Percentiles rank a stretch among this genome's conserved stretches.
These are phyloP conservation scores for Thermothelomyces thermophilus DNA, from an alignment of 2,329 filamentous ascomycete genomes.

Conservation along the genomic window DNA sequence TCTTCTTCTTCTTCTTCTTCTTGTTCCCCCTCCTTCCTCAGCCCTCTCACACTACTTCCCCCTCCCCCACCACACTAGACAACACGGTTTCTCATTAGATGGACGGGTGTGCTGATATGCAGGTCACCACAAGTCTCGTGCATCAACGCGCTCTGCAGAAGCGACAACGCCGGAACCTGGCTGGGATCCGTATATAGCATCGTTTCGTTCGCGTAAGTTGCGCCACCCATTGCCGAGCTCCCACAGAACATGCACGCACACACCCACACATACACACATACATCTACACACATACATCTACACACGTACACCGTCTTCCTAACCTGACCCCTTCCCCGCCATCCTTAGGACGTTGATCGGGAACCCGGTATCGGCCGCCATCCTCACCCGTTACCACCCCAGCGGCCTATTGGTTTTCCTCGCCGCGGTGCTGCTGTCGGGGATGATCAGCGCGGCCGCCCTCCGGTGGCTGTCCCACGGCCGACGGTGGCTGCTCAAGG, in stretches of 20 bases:
- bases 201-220: slow-evolving; percentile 26
- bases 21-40: no score
- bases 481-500: slow-evolving; percentile 19
- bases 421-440: slow-evolving; percentile 20
- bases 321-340: no score
- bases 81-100: no score
- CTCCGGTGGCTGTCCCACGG: slow-evolving; percentile 23
- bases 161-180: slow-evolving; percentile 26
- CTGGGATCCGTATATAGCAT: slow-evolving; percentile 26
- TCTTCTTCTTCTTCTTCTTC: background rate
- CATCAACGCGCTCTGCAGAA: slow-evolving; percentile 24
- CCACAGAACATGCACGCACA: no score
- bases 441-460: slow-evolving; percentile 19
- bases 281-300: no score
- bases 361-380: slow-evolving; percentile 22
- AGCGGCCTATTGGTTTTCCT: slow-evolving; percentile 24
- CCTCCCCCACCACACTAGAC: background rate
- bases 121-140: slow-evolving; percentile 21
- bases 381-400: slow-evolving; percentile 18
- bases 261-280: no score
- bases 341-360: slow-evolving; percentile 22
- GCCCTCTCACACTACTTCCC: no score
- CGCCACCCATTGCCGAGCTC: background rate
- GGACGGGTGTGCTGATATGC: slow-evolving; percentile 2
- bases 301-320: background rate